Conservation (phyloP, 139 green algal species). For the Prasinococcaceae sp. region DNA sequence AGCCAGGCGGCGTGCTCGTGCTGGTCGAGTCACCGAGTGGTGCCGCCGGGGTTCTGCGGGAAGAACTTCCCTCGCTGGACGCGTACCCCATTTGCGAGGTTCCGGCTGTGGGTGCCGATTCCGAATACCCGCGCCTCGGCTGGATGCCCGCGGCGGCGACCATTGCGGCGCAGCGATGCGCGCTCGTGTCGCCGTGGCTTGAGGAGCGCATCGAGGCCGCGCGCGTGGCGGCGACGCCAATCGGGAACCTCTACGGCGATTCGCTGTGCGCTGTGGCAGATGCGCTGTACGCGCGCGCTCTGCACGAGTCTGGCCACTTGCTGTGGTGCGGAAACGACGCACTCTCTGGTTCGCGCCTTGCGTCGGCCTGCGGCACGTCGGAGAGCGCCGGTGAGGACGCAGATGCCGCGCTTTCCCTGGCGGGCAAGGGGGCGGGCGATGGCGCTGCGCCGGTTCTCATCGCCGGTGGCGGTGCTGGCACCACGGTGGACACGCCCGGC, state of each 20-base stretch:
- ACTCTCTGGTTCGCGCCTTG: too few species aligned
- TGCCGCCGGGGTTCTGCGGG: too few species aligned
- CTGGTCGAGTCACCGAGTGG: too few species aligned
- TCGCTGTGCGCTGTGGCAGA: constrained; percentile 55
- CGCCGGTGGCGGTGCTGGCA: not conserved
- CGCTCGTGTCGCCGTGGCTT: constrained; percentile 36
- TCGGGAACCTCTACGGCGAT: constrained; percentile 51
- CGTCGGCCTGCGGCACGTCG: too few species aligned
- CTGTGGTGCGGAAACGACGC: too few species aligned
- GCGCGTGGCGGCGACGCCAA: constrained; percentile 21
- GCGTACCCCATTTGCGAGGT: too few species aligned
- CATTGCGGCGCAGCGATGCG: constrained; percentile 33
- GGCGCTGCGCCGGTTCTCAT: not conserved
- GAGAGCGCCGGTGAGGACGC: too few species aligned
- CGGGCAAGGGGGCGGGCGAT: not conserved
- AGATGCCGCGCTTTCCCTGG: too few species aligned
- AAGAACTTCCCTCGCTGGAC: too few species aligned
- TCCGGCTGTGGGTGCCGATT: too few species aligned
- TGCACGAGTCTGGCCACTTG: constrained; percentile 53
- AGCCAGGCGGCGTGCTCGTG: too few species aligned
- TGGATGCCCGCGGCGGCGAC: constrained; percentile 63
- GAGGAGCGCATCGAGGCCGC: constrained; percentile 39
- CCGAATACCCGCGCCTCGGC: too few species aligned
- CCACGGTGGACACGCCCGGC: not conserved
- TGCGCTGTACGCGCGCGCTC: constrained; percentile 49